Evolutionary conservation across 306 rosid genomes (phyloP).

Genomic region (Glycine soja): DNA sequence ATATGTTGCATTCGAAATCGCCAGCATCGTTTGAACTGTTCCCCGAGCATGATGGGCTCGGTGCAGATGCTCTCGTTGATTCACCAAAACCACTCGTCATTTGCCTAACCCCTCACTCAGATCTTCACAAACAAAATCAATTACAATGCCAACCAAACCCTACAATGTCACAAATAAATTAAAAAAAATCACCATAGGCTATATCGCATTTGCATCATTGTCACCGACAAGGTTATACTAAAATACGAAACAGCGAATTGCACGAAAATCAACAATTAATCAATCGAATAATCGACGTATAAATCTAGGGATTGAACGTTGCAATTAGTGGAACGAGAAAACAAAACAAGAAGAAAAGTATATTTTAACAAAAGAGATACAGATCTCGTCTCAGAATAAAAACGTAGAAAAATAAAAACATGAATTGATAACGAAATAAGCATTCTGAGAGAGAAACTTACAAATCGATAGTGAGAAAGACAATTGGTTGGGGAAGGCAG

Average conservation of each 20-base stretch:
- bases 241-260: neutral
- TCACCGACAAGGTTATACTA: neutral
- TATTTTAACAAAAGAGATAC: neutral
- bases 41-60: constrained; percentile 62
- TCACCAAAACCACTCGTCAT: constrained; percentile 78
- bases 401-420: neutral
- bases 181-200: neutral
- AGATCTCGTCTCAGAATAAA: constrained; percentile 11
- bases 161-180: neutral
- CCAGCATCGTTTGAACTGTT: constrained; percentile 67
- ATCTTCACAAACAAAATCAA: constrained; percentile 31
- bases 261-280: neutral
- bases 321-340: neutral
- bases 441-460: constrained; percentile 37
- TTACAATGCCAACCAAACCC: constrained; percentile 42
- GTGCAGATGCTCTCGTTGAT: constrained; percentile 59
- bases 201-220: neutral
- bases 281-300: neutral
- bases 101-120: constrained; percentile 40
- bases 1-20: constrained; percentile 94
- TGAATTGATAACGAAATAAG: neutral
- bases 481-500: neutral
- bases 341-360: neutral
- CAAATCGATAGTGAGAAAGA: constrained; percentile 2
- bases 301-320: constrained; percentile 23